Evolutionary conservation across 2,329 filamentous ascomycete genomes (phyloP), one percentile per base, ranked within the genome.

Genomic region (Cytospora leucostoma): DNA sequence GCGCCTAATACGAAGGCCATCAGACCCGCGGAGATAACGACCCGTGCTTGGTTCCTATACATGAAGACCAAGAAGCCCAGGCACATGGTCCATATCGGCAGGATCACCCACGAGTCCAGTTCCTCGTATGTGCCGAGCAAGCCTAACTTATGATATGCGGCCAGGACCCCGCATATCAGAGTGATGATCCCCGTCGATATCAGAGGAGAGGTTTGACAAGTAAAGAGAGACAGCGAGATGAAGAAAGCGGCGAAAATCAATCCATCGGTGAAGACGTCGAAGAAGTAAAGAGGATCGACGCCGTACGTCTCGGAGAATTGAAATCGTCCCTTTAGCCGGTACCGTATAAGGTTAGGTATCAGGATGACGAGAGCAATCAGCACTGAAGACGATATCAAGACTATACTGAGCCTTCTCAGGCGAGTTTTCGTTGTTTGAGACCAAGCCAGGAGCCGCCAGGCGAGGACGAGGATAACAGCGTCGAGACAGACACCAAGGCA

Each of bases 371-470:
- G 47, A 0, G 72, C 74, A 19, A 76, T 74, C 7, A 72, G 74
- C 3, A 79, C 35, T 0, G 80, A 75, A 0, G 80, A 76, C 10
- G 76, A 65, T 1, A 78, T 64, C 6, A 84, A 68, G 2, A 83
- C 74, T 2, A 72, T 71, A 7, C 79, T 76, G 10, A 85, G 69
- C 0, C 75, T 78, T 11, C 75, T 77, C n/a, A 85, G 70, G 3
- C 81, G 78, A 37, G 73, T 71, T 65, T 77, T 81, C 7, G 79
- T 78, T 0, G 80, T 82, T 49, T 79, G 76, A 0, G 79, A 74
- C 81, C 82, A 84, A 13, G 78, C 77, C 6, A 86, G 70, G 4
- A 83, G 74, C 40, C 82, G 78, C 82, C 83, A 85, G 2, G 77
- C 64, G 11, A 83, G 70, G n/a, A 83, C 69, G 21, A 81, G 68